A percentile compares a stretch with the other conserved stretches of the same genome.
Evolutionary conservation across 1,284 basidiomycete genomes (phyloP).

Genomic region (Rhodotorula sp.): DNA sequence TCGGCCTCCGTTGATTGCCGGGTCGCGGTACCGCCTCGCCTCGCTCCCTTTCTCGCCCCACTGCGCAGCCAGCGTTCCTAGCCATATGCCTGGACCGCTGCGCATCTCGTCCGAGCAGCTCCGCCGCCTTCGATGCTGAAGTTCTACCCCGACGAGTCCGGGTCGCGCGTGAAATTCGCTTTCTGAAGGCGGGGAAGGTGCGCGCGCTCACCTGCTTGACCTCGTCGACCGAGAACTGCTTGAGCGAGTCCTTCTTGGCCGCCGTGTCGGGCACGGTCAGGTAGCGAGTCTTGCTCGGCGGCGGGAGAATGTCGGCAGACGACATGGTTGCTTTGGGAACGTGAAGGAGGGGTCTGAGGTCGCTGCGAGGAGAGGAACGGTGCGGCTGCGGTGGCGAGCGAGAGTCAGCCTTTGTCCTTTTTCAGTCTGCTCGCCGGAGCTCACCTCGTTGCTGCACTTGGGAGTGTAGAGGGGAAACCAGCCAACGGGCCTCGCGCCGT

Average conservation of each 20-base stretch:
- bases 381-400: background rate
- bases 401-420: no score
- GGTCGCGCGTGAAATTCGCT: background rate
- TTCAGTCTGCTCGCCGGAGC: no score
- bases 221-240: constrained; percentile 50
- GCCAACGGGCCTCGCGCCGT: no score
- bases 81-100: no score
- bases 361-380: background rate
- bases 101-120: background rate
- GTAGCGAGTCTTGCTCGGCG: constrained; percentile 33
- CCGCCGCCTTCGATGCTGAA: background rate
- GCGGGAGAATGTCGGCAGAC: constrained; percentile 4
- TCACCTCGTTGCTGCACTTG: no score
- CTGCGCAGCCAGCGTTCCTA: no score
- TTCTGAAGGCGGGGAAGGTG: background rate
- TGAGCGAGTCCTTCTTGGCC: constrained; percentile 46
- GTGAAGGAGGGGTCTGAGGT: background rate
- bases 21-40: no score
- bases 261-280: constrained; percentile 34
- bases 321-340: background rate
- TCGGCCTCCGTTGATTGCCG: no score
- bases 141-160: background rate
- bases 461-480: no score
- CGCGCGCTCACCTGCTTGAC: constrained; percentile 52
- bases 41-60: no score